phyloP scores from a whole-genome alignment of 2,329 filamentous ascomycete genomes.

The Aspergillus alliaceus region DNA sequence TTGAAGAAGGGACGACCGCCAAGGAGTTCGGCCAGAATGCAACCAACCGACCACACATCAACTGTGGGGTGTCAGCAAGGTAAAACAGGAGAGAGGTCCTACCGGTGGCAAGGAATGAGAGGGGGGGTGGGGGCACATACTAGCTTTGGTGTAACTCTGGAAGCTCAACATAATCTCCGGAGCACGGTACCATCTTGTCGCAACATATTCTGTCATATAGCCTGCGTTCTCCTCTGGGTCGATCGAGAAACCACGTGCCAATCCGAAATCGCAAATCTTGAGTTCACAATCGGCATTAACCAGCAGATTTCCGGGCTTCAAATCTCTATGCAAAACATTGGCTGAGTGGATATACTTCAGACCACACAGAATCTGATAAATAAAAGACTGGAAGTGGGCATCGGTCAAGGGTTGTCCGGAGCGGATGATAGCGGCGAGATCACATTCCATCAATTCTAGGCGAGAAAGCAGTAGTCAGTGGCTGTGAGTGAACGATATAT shows the following conservation, averaged over 20 bases:
- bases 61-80: slow-evolving; percentile 56
- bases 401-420: slow-evolving; percentile 96
- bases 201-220: slow-evolving; percentile 99
- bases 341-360: slow-evolving; percentile 99
- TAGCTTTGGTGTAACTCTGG: slow-evolving; percentile 99
- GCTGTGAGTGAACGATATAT: neutral
- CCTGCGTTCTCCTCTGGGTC: slow-evolving; percentile 98
- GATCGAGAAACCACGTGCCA: slow-evolving; percentile 93
- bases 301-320: slow-evolving; percentile 95
- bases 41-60: slow-evolving; percentile 98
- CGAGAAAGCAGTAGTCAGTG: slow-evolving; percentile 12
- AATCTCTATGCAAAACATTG: slow-evolving; percentile 92
- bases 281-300: slow-evolving; percentile 99
- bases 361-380: slow-evolving; percentile 98
- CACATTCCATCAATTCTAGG: slow-evolving; percentile 97
- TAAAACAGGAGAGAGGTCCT: neutral
- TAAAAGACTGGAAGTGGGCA: slow-evolving; percentile 99
- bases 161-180: slow-evolving; percentile 99
- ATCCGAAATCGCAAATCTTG: slow-evolving; percentile 98
- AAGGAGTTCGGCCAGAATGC: slow-evolving; percentile 92
- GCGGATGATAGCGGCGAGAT: slow-evolving; percentile 94
- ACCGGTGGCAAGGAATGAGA: neutral
- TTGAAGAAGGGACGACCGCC: slow-evolving; percentile 99
- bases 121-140: slow-evolving; percentile 59
- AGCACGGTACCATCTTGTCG: slow-evolving; percentile 96